Evolutionary conservation across 768 basidiomycete genomes (phyloP).

Genomic region (Trametes villosa): DNA sequence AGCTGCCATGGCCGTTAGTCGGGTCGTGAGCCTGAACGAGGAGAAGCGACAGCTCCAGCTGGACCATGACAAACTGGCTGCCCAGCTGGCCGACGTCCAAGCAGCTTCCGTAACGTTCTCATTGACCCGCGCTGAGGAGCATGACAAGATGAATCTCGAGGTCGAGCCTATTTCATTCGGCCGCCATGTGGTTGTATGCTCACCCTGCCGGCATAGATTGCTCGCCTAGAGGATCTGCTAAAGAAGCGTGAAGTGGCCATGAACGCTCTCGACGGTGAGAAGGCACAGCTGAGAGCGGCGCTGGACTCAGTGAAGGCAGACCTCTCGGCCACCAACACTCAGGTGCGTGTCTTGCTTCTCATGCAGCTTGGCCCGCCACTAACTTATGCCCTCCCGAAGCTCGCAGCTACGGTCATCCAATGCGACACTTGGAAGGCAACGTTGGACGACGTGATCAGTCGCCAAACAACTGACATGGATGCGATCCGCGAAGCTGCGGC

Average conservation of each 20-base stretch:
- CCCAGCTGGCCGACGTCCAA: not conserved
- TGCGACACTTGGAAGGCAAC: conserved; percentile 12
- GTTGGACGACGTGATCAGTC: conserved; percentile 2
- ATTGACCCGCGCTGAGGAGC: not conserved
- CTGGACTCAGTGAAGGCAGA: not conserved
- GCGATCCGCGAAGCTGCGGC: not conserved
- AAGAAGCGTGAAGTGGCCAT: no score
- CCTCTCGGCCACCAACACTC: not conserved
- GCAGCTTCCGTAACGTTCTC: not conserved
- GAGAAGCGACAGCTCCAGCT: not conserved
- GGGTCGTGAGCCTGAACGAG: not conserved
- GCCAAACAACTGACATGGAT: conserved; percentile 1
- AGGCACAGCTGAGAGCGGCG: not conserved
- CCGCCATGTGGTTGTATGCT: not conserved
- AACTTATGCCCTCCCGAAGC: not conserved
- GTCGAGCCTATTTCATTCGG: not conserved
- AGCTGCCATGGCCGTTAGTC: not conserved
- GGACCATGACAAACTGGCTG: not conserved
- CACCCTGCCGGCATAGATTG: not conserved
- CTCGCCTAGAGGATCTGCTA: not conserved
- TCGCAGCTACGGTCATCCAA: conserved; percentile 3
- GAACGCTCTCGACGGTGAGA: not conserved
- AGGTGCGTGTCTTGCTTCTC: not conserved
- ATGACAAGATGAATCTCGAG: not conserved
- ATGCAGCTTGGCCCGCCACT: not conserved